Percentiles rank a stretch among this genome's conserved stretches.
These are phyloP conservation scores for Candida fluviatilis DNA, from an alignment of 805 yeast species.

Conservation along the genomic window DNA sequence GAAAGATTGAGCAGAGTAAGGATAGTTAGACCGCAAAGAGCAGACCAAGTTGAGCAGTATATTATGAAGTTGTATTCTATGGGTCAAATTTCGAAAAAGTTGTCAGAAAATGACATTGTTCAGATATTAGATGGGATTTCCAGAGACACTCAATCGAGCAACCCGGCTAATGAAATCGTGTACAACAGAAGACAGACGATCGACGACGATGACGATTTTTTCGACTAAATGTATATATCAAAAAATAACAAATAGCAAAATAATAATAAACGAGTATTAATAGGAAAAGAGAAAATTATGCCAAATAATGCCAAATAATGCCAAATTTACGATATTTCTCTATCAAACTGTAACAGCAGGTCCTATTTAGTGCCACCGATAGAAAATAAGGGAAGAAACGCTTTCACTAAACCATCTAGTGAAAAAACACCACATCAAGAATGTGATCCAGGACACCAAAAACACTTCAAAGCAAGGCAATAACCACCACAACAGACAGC, in stretches of 20 bases:
- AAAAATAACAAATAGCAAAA: background rate
- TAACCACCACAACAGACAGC: no score
- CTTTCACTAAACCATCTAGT: no score
- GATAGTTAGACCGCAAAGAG: conserved; percentile 89
- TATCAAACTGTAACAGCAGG: no score
- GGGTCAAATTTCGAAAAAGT: conserved; percentile 71
- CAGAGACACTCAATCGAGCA: conserved; percentile 59
- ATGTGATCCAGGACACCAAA: no score
- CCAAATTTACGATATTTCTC: no score
- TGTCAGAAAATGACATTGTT: conserved; percentile 80
- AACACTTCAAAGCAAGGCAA: no score
- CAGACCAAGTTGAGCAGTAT: conserved; percentile 80
- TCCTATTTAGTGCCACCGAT: no score
- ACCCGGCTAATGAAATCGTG: conserved; percentile 58
- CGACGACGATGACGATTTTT: conserved; percentile 21
- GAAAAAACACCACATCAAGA: no score
- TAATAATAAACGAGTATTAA: background rate
- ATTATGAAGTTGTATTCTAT: conserved; percentile 65
- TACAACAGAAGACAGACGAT: conserved; percentile 45
- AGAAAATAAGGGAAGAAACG: no score
- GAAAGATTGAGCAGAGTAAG: conserved; percentile 84
- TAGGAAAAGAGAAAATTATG: no score
- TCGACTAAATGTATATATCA: conserved; percentile 7
- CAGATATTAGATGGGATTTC: conserved; percentile 80
- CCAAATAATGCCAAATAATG: no score